phyloP scores from a whole-genome alignment of 2,329 filamentous ascomycete genomes.

The Geosmithia flava region DNA sequence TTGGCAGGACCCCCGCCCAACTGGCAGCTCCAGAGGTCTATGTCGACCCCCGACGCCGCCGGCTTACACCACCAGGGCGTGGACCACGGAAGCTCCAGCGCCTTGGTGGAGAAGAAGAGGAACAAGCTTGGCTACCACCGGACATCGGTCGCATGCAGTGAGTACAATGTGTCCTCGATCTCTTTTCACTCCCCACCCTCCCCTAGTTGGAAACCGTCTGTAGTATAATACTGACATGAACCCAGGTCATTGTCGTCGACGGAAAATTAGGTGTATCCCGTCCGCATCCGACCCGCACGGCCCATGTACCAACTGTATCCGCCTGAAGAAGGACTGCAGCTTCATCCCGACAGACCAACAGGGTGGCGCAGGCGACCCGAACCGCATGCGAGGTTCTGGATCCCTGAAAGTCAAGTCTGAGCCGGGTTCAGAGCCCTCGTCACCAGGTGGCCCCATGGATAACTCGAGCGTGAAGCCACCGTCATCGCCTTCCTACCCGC shows the following conservation, averaged over 20 bases:
- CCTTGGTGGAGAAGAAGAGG: conserved; percentile 44
- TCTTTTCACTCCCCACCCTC: no score
- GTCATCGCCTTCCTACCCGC: not conserved
- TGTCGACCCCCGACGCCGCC: conserved; percentile 35
- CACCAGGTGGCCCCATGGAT: conserved; percentile 8
- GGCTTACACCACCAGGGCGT: conserved; percentile 20
- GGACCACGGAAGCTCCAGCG: conserved; percentile 12
- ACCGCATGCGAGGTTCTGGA: not conserved
- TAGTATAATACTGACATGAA: no score
- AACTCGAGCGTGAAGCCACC: not conserved
- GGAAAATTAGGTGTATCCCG: conserved; percentile 86
- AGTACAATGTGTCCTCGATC: conserved; percentile 25
- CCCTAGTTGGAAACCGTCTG: not conserved
- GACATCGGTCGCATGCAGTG: conserved; percentile 91
- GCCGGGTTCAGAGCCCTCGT: conserved; percentile 10
- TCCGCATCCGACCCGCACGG: conserved; percentile 59
- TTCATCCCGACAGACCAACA: conserved; percentile 82
- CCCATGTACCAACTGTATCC: conserved; percentile 85
- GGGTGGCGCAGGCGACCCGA: conserved; percentile 20
- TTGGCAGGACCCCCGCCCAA: conserved; percentile 9
- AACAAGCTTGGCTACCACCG: conserved; percentile 95
- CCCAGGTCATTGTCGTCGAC: conserved; percentile 82
- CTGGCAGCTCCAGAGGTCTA: conserved; percentile 31
- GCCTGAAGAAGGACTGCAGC: conserved; percentile 86
- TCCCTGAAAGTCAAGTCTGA: no score